Conservation (phyloP, 352 stramenopile species). For the Blastocystis sp. region DNA sequence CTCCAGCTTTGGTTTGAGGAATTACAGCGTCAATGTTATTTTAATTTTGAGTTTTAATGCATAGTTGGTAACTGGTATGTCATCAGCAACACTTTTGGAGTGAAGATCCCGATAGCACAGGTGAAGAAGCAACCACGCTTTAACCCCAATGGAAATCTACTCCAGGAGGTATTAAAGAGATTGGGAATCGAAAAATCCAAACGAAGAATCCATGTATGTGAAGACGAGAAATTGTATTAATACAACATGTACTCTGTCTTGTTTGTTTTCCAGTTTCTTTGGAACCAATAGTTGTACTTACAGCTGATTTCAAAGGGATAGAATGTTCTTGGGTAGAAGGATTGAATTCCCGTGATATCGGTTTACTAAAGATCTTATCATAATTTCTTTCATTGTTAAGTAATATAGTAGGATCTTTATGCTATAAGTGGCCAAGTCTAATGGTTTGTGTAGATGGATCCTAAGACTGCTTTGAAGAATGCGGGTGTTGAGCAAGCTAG, state of each 20-base stretch:
- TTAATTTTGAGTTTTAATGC: neutral
- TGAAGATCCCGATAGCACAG: neutral
- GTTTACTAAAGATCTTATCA: no score
- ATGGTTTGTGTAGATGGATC: constrained; percentile 4
- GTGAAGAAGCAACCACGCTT: neutral
- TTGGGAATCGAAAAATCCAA: neutral
- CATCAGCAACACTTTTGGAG: neutral
- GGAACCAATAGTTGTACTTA: no score
- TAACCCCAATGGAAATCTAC: neutral
- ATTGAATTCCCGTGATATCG: no score
- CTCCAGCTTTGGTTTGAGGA: neutral
- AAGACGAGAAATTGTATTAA: neutral
- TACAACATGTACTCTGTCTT: neutral
- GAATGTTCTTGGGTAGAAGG: no score
- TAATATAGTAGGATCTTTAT: no score
- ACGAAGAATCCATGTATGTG: neutral
- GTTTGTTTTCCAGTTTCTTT: neutral
- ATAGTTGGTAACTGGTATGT: neutral
- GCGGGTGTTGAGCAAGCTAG: neutral
- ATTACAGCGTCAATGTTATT: neutral
- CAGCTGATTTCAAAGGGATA: no score
- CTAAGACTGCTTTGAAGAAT: neutral
- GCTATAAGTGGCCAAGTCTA: no score
- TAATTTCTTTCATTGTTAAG: no score
- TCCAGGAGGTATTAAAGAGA: neutral